Percentiles rank a stretch among this genome's conserved stretches.
Evolutionary conservation across 2,329 filamentous ascomycete species (phyloP).

Genomic region (Microascus cirrosus): DNA sequence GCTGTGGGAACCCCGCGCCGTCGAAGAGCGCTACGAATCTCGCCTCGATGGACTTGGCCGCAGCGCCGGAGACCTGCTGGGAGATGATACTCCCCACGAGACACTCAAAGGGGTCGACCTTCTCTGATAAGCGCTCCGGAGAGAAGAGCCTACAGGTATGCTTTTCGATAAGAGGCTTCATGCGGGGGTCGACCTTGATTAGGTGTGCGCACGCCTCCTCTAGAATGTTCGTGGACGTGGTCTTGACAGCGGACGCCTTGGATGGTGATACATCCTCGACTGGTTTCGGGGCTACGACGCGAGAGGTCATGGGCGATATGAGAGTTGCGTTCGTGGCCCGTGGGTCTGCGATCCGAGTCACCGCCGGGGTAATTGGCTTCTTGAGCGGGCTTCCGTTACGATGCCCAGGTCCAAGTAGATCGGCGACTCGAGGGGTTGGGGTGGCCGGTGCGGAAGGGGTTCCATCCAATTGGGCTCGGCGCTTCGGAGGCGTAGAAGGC

Average conservation of each 20-base stretch:
- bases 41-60: constrained; percentile 77
- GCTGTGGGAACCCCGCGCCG: constrained; percentile 55
- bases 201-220: constrained; percentile 67
- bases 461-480: background rate
- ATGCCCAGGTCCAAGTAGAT: background rate
- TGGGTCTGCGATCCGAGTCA: constrained; percentile 2
- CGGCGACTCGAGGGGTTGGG: background rate
- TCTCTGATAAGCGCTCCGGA: constrained; percentile 69
- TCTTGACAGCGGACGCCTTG: constrained; percentile 17
- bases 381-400: background rate
- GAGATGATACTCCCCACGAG: constrained; percentile 84
- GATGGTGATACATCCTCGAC: constrained; percentile 16
- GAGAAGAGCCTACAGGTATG: constrained; percentile 73
- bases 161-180: constrained; percentile 60
- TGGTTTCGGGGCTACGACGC: constrained; percentile 39
- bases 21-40: constrained; percentile 71
- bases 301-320: constrained; percentile 59
- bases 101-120: constrained; percentile 78
- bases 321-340: constrained; percentile 21
- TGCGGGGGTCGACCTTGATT: constrained; percentile 58
- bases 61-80: constrained; percentile 90
- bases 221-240: constrained; percentile 62
- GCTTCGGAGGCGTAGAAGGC: background rate
- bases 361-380: background rate
- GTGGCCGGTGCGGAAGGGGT: background rate